These are phyloP conservation scores for Penicillium canescens DNA, from an alignment of 495 filamentous ascomycete genomes.

Conservation along the genomic window DNA sequence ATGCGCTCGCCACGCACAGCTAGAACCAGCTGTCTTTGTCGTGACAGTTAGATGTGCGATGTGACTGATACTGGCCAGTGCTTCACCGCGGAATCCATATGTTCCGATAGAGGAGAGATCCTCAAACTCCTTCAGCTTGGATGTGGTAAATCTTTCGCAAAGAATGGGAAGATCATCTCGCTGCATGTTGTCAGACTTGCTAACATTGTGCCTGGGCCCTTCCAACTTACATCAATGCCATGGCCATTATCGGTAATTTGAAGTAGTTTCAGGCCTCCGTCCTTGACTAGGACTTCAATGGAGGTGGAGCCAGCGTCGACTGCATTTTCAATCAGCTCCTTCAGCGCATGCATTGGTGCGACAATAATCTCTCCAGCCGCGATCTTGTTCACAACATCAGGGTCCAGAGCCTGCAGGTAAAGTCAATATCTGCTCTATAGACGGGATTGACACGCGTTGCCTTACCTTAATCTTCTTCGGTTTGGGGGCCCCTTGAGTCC, in stretches of 20 bases:
- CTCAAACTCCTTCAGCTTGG: constrained; percentile 93
- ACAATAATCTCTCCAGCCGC: constrained; percentile 99
- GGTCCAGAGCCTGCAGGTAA: constrained; percentile 71
- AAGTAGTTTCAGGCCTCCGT: constrained; percentile 93
- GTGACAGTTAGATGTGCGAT: constrained; percentile 95
- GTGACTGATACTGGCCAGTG: constrained; percentile 96
- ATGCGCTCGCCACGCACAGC: constrained; percentile 84
- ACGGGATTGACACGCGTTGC: neutral
- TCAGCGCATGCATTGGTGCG: constrained; percentile 93
- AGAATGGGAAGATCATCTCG: constrained; percentile 90
- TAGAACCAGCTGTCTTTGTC: constrained; percentile 87
- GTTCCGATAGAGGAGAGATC: constrained; percentile 89
- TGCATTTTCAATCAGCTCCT: constrained; percentile 96
- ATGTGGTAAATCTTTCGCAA: constrained; percentile 96
- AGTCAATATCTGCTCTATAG: neutral
- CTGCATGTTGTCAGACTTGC: constrained; percentile 39
- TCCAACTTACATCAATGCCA: constrained; percentile 77
- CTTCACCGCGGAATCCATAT: constrained; percentile 97
- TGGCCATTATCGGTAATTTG: constrained; percentile 99
- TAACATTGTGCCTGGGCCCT: neutral
- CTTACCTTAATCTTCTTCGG: constrained; percentile 69
- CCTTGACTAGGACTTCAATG: constrained; percentile 89
- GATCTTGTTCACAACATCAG: constrained; percentile 98
- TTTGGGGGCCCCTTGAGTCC: constrained; percentile 30
- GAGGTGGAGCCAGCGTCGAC: constrained; percentile 95